Percentiles rank a stretch among this genome's conserved stretches.
These are phyloP conservation scores for Crithidia sp. DNA, from an alignment of 208 protist species.

Conservation along the genomic window DNA sequence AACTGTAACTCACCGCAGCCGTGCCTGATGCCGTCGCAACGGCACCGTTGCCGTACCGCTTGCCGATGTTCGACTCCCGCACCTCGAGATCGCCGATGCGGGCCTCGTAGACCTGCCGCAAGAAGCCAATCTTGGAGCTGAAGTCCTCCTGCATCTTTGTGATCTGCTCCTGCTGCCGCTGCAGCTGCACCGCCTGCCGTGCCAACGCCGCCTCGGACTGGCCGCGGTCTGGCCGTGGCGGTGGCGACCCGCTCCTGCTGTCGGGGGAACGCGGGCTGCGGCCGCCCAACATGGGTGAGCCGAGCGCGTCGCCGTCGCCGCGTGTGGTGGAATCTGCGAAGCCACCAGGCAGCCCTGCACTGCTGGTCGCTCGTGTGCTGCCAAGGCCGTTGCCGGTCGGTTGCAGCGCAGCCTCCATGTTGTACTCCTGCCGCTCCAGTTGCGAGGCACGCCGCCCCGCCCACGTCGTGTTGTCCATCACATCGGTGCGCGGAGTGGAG, in stretches of 20 bases:
- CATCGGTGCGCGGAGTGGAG: conserved; percentile 65
- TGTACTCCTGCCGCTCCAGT: conserved; percentile 42
- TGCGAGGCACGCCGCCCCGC: conserved; percentile 3
- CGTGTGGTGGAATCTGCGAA: background rate
- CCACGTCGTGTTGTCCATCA: conserved; percentile 12
- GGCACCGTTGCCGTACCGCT: conserved; percentile 13
- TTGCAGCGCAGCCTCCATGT: conserved; percentile 55
- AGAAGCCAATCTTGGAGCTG: conserved; percentile 82
- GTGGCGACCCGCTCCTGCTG: background rate
- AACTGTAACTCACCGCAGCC: background rate
- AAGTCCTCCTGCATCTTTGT: conserved; percentile 85
- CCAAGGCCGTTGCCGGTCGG: conserved; percentile 52
- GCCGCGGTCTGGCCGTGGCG: conserved; percentile 34
- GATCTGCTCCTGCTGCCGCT: conserved; percentile 76
- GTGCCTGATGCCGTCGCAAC: background rate
- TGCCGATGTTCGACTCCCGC: conserved; percentile 65
- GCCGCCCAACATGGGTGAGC: background rate
- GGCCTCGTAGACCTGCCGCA: conserved; percentile 92
- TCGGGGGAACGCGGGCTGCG: conserved; percentile 13
- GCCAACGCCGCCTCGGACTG: conserved; percentile 52
- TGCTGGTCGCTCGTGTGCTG: conserved; percentile 6
- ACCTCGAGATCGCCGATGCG: conserved; percentile 89
- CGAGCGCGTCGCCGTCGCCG: background rate
- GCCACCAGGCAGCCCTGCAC: background rate
- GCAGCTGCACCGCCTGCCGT: conserved; percentile 60